Evolutionary conservation across 805 yeast species (phyloP), one percentile per base, ranked within the genome.

Genomic region (Candida ovalis): DNA sequence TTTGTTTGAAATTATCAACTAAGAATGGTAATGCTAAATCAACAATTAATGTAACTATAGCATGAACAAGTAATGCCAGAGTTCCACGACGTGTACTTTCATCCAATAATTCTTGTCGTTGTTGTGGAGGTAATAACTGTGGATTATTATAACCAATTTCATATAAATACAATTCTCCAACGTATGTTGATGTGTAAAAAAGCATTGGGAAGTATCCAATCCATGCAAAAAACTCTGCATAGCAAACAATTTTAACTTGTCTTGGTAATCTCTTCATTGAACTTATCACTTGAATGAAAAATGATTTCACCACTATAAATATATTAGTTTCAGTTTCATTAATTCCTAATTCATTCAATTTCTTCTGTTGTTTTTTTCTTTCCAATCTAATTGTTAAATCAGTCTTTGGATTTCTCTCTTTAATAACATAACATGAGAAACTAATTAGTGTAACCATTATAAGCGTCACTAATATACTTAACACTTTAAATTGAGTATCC

Each of bases 151-250:
- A 60, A 4, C 79, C 70, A 13, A 57, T 49, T 48, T 77, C 77
- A 39, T 60, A 67, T 28, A 70, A 64, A 62, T 78, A 80, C 15
- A 82, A 63, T 49, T 78, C 85, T 0, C 84, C 84, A 17, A 82
- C 85, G 60, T 80, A 82, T 0, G 85, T 80, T 2, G 86, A 77
- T 3, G 85, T 80, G 56, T 81, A 82, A 52, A 81, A 82, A 25
- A 82, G 59, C 76, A 82, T 74, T 1, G 84, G 84, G 64, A 82
- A 82, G 66, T 83, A 82, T 1, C 85, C 85, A 38, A 81, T 75
- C 86, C 86, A 82, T 1, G 86, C 86, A 61, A 78, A 78, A 49
- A 81, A 77, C 59, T 82, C 84, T 1, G 81, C 79, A 44, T 64
- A 67, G 54, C 84, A 81, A 3, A 80, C 78, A 1, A 70, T 60